A percentile compares a stretch with the other conserved stretches of the same genome.
Evolutionary conservation across 176 grass and related monocot genomes (phyloP).

Genomic region (Olyra latifolia): DNA sequence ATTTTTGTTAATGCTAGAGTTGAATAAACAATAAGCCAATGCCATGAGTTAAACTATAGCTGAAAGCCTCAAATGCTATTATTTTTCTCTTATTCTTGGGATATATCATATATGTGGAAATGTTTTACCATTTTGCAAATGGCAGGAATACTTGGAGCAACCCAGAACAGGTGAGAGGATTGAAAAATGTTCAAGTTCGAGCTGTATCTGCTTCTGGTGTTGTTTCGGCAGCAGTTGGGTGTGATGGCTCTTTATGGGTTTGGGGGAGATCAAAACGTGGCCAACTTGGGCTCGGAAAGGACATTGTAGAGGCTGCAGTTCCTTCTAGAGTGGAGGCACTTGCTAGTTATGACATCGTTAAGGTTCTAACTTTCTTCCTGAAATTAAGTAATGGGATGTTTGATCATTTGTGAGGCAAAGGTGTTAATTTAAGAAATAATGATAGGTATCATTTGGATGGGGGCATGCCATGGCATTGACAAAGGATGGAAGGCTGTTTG

Average conservation of each 20-base stretch:
- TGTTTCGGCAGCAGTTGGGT: conserved; percentile 69
- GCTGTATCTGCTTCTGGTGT: conserved; percentile 81
- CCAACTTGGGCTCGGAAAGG: conserved; percentile 83
- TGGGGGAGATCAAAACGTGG: conserved; percentile 92
- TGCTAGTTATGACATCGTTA: conserved; percentile 55
- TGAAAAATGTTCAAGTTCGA: conserved; percentile 72
- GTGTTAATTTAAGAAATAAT: conserved; percentile 25
- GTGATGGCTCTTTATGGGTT: conserved; percentile 79
- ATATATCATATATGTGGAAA: not conserved
- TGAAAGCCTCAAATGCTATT: not conserved
- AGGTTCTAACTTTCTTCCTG: conserved; percentile 51
- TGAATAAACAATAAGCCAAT: not conserved
- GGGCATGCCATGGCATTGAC: conserved; percentile 83
- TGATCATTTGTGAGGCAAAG: not conserved
- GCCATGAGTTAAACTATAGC: not conserved
- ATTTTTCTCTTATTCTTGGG: not conserved
- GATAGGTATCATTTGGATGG: conserved; percentile 88
- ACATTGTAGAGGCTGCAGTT: conserved; percentile 42
- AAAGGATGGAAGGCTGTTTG: conserved; percentile 71
- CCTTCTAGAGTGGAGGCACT: conserved; percentile 70
- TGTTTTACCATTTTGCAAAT: conserved; percentile 19
- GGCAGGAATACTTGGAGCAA: conserved; percentile 72
- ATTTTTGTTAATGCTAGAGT: not conserved
- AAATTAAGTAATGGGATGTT: conserved; percentile 25
- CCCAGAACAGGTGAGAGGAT: conserved; percentile 66